Evolutionary conservation across 2,329 filamentous ascomycete genomes (phyloP), one percentile per base, ranked within the genome.

Genomic region (Sodiomyces alkalinus): DNA sequence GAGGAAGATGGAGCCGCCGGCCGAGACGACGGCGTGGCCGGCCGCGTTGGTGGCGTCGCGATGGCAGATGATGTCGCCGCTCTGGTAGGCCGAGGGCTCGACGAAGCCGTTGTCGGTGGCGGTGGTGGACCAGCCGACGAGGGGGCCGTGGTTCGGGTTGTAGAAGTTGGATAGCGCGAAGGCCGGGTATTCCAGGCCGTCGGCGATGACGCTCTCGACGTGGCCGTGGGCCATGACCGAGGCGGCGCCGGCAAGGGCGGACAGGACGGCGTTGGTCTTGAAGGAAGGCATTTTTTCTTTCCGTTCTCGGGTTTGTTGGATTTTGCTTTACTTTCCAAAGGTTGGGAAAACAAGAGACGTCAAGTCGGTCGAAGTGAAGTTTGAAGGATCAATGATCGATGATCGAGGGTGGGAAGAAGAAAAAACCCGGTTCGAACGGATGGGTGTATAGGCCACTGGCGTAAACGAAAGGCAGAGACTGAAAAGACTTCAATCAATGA

Each of bases 1-100:
- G 26, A 80, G 51, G 35, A 65, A 55, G 36, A 80, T 48, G 8
- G 56, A 57, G 38, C 58, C 55, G 34, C 75, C 76, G 9, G 74
- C 75, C 10, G 59, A 53, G 19, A 78, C 63, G 4, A 43, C 42
- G 18, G 54, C 52, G 11, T 51, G 50, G 29, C 52, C 49, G 22
- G 47, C 35, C 8, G 52, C 60, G 14, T 56, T 51, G 10, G 40
- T 52, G 10, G 54, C 59, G 14, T 40, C 47, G 32, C 53, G 53
- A 44, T 64, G 58, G 43, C 62, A 66, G 40, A 58, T 54, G 38
- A 66, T 64, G 28, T 62, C 57, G 12, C 44, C 33, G 3, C 43
- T 44, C 6, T 40, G 41, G 22, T 55, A 59, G 22, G 44, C 42
- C 30, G 44, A 53, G 16, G 64, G 64, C 13, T 52, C 52, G 28